These are phyloP conservation scores for Nissolia schottii DNA, from an alignment of 306 rosid species.

Conservation along the genomic window DNA sequence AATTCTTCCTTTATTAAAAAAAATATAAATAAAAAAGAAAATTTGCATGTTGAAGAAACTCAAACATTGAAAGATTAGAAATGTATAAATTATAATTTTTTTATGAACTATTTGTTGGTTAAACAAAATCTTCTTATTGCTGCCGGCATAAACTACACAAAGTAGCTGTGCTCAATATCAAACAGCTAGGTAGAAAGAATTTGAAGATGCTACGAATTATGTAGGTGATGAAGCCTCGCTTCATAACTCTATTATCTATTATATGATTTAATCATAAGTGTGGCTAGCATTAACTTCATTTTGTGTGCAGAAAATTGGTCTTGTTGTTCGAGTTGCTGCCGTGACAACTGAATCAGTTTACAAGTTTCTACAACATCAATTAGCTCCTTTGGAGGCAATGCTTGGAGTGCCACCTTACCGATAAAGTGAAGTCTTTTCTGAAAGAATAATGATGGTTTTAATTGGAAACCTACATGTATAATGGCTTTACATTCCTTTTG, in stretches of 20 bases:
- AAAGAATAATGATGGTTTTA: not conserved
- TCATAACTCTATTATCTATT: not conserved
- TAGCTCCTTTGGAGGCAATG: constrained; percentile 70
- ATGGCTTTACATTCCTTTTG: not conserved
- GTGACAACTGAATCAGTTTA: constrained; percentile 81
- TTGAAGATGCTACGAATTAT: not conserved
- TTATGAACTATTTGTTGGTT: not conserved
- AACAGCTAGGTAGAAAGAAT: not conserved
- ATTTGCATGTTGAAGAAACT: not conserved
- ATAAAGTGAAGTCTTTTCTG: constrained; percentile 22
- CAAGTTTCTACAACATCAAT: constrained; percentile 59
- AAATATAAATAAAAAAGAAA: too few relatives aligned
- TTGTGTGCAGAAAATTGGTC: constrained; percentile 58
- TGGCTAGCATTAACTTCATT: not conserved
- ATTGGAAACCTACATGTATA: not conserved
- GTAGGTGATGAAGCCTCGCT: not conserved
- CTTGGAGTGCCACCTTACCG: constrained; percentile 73
- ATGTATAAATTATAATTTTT: not conserved
- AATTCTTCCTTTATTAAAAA: not conserved
- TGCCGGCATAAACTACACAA: not conserved
- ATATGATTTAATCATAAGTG: not conserved
- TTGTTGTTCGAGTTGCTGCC: constrained; percentile 79
- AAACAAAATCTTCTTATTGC: not conserved
- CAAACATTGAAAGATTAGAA: not conserved
- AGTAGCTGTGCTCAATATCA: not conserved